Evolutionary conservation across 176 grass and related monocot genomes (phyloP).

Genomic region (Alopecurus myosuroides): DNA sequence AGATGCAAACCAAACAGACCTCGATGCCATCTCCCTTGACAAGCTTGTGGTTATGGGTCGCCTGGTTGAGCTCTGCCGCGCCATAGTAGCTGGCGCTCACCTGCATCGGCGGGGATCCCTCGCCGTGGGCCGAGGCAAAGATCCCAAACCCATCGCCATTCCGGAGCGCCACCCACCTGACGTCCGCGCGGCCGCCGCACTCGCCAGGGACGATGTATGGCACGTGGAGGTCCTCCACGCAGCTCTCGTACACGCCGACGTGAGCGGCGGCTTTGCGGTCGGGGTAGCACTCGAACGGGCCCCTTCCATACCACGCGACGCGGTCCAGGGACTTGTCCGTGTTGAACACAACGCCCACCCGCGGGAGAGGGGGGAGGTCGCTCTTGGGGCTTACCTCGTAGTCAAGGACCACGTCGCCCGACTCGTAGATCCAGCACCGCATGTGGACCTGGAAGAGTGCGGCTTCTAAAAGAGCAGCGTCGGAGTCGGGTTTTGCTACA

Average conservation of each 20-base stretch:
- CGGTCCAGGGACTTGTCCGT: slow-evolving; percentile 48
- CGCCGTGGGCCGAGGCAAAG: slow-evolving; percentile 51
- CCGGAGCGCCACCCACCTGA: slow-evolving; percentile 67
- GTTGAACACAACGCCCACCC: slow-evolving; percentile 66
- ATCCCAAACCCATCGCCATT: slow-evolving; percentile 49
- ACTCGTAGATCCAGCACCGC: slow-evolving; percentile 47
- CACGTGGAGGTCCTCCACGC: slow-evolving; percentile 66
- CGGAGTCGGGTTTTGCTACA: slow-evolving; percentile 26
- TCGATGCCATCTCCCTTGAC: slow-evolving; percentile 65
- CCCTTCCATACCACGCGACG: slow-evolving; percentile 65
- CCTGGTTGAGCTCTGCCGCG: slow-evolving; percentile 60
- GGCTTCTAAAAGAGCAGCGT: slow-evolving; percentile 10
- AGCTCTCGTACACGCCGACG: slow-evolving; percentile 60
- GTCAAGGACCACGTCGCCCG: slow-evolving; percentile 62
- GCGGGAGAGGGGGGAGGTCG: slow-evolving; percentile 78
- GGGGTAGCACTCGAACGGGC: slow-evolving; percentile 90
- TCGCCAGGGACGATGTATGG: slow-evolving; percentile 80
- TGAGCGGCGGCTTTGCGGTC: slow-evolving; percentile 79
- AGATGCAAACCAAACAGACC: slow-evolving; percentile 55
- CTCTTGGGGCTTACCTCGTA: slow-evolving; percentile 65
- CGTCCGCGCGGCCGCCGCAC: slow-evolving; percentile 54
- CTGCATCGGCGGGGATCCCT: slow-evolving; percentile 65
- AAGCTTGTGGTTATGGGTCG: slow-evolving; percentile 57
- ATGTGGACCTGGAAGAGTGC: slow-evolving; percentile 41
- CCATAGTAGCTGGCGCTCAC: slow-evolving; percentile 82